phyloP scores from a whole-genome alignment of 768 basidiomycete genomes.

The Psilocybe azurescens region DNA sequence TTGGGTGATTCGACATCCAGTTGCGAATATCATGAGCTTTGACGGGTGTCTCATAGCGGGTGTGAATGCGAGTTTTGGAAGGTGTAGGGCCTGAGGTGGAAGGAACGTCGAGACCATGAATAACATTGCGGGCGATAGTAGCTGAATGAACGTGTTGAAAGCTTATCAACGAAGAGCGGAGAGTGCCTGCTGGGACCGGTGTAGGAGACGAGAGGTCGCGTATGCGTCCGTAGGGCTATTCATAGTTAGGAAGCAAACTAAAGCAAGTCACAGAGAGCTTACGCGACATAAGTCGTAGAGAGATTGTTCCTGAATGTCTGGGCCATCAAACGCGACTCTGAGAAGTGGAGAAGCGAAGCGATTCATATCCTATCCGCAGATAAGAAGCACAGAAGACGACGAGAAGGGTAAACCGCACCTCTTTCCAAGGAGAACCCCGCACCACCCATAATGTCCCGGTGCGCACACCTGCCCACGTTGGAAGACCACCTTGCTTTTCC shows the following conservation, averaged over 20 bases:
- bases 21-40: conserved; percentile 70
- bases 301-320: conserved; percentile 81
- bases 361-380: conserved; percentile 72
- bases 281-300: conserved; percentile 83
- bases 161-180: conserved; percentile 66
- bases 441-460: conserved; percentile 72
- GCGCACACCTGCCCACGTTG: conserved; percentile 63
- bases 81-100: conserved; percentile 26
- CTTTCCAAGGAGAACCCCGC: conserved; percentile 79
- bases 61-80: conserved; percentile 54
- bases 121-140: conserved; percentile 80
- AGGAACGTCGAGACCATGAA: conserved; percentile 62
- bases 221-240: conserved; percentile 84
- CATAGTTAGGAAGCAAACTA: conserved; percentile 10
- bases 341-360: conserved; percentile 77
- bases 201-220: conserved; percentile 63
- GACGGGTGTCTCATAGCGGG: conserved; percentile 67
- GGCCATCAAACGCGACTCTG: conserved; percentile 86
- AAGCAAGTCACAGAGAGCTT: conserved; percentile 28
- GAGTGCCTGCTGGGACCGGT: conserved; percentile 66
- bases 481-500: conserved; percentile 57
- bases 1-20: conserved; percentile 89
- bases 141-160: conserved; percentile 73
- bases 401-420: conserved; percentile 48
- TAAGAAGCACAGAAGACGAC: conserved; percentile 3